Conservation (phyloP, 1,139 yeast species). For the Saccharomyces pastorianus region DNA sequence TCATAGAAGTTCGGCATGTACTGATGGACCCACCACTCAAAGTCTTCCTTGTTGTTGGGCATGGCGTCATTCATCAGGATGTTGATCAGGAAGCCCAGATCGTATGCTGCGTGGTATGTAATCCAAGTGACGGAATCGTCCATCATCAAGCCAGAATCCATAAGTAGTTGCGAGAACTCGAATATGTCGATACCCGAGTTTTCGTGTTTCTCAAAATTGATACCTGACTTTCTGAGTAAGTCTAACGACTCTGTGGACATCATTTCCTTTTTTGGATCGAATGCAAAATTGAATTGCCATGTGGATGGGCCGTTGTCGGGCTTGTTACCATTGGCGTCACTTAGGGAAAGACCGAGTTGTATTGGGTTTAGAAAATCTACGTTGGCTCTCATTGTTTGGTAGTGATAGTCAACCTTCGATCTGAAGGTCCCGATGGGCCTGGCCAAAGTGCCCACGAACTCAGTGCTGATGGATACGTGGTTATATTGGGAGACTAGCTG, state of each 20-base stretch:
- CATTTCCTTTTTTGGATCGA: conserved; percentile 74
- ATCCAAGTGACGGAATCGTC: conserved; percentile 75
- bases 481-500: conserved; percentile 62
- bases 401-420: conserved; percentile 86
- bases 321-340: conserved; percentile 69
- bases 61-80: conserved; percentile 66
- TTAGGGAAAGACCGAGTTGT: conserved; percentile 79
- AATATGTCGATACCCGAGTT: conserved; percentile 71
- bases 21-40: conserved; percentile 59
- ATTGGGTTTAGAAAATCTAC: conserved; percentile 80
- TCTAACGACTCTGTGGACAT: conserved; percentile 70
- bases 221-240: conserved; percentile 70
- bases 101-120: conserved; percentile 91
- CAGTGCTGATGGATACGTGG: conserved; percentile 74
- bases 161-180: conserved; percentile 75
- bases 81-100: conserved; percentile 80
- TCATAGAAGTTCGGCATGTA: conserved; percentile 83
- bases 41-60: conserved; percentile 77
- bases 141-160: conserved; percentile 78
- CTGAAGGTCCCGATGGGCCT: conserved; percentile 95
- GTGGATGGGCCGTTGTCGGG: conserved; percentile 70
- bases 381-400: conserved; percentile 87
- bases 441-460: conserved; percentile 92
- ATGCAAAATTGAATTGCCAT: conserved; percentile 92
- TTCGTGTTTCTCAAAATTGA: conserved; percentile 71